Percentiles rank a stretch among this genome's conserved stretches.
Evolutionary conservation across 768 basidiomycete species (phyloP).

Genomic region (Rhizopogon rudus): DNA sequence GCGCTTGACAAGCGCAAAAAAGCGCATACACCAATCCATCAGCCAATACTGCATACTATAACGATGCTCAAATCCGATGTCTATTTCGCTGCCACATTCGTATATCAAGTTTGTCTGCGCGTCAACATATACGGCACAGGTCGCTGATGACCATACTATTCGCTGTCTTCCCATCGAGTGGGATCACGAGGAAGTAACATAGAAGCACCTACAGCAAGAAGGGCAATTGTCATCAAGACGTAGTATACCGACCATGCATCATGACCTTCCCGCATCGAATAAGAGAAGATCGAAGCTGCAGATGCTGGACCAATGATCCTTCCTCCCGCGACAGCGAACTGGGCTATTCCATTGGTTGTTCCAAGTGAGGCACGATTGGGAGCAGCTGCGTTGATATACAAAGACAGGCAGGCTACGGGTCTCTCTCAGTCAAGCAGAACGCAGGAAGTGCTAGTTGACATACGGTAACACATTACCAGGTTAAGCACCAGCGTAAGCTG

Average conservation of each 20-base stretch:
- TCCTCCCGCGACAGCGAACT: not conserved
- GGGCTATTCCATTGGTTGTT: not conserved
- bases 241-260: not conserved
- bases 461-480: not conserved
- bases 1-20: no score
- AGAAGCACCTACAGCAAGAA: not conserved
- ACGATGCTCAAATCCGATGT: no score
- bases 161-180: not conserved
- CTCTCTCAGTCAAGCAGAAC: not conserved
- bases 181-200: not conserved
- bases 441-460: not conserved
- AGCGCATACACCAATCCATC: no score
- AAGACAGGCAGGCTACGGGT: not conserved
- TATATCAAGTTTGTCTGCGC: no score
- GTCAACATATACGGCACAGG: no score
- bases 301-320: not conserved
- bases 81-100: no score
- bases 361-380: not conserved
- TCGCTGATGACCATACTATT: not conserved
- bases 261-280: not conserved
- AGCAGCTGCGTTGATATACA: not conserved
- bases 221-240: not conserved
- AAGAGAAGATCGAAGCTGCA: not conserved
- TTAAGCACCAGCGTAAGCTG: constrained; percentile 42
- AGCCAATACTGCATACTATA: no score